Percentiles rank a stretch among this genome's conserved stretches.
phyloP scores from a whole-genome alignment of 202 grass and related monocot species.

The Hordeum pubiflorum region DNA sequence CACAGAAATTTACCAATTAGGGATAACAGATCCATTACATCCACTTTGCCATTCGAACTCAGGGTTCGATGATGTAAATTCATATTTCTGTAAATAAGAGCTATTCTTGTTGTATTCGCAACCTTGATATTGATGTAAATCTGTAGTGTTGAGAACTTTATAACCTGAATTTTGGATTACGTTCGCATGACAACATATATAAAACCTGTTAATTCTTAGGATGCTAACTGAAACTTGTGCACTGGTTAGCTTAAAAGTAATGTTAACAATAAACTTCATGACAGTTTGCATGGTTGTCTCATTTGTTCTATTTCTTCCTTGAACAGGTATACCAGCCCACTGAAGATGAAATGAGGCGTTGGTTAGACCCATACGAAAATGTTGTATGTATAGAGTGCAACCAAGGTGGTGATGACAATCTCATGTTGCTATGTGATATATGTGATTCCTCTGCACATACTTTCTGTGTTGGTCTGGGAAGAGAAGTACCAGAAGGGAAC shows the following conservation, averaged over 20 bases:
- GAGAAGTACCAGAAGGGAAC: constrained; percentile 57
- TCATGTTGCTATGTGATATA: constrained; percentile 71
- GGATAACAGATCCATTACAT: background rate
- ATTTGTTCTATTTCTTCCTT: constrained; percentile 1
- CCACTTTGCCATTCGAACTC: background rate
- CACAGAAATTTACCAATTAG: background rate
- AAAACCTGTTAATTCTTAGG: background rate
- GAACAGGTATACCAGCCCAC: constrained; percentile 70
- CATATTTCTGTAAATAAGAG: background rate
- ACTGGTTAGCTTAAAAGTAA: background rate
- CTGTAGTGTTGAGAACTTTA: background rate
- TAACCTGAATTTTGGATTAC: background rate
- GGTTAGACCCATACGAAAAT: constrained; percentile 63
- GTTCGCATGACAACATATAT: background rate
- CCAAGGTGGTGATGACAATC: constrained; percentile 56
- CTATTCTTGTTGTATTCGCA: background rate
- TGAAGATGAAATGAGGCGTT: constrained; percentile 66
- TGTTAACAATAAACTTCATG: background rate
- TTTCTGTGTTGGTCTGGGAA: constrained; percentile 70
- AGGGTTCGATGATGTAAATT: background rate
- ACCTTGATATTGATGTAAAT: background rate
- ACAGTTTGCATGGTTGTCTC: background rate
- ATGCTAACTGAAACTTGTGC: background rate
- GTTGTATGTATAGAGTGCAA: constrained; percentile 73
- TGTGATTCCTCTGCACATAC: constrained; percentile 76